Evolutionary conservation across 371 early-diverging fungal species (phyloP).

Genomic region (Massospora cicadina): DNA sequence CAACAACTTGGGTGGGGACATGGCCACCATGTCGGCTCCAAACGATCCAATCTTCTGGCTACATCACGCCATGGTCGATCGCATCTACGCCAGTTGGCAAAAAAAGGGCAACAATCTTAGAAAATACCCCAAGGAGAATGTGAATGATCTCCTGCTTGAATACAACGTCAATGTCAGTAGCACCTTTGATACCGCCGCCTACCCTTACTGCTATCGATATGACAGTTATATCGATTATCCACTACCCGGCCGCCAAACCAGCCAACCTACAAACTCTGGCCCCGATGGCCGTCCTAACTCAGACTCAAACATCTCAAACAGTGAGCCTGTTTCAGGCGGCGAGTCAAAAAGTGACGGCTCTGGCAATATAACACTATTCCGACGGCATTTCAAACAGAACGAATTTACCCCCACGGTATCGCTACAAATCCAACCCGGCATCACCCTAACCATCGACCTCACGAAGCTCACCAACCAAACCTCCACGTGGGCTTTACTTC

Average conservation of each 20-base stretch:
- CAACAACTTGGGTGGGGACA: constrained; percentile 6
- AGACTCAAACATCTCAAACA: background rate
- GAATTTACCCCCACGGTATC: background rate
- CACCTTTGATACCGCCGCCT: constrained; percentile 1
- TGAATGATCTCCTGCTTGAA: background rate
- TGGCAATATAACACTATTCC: background rate
- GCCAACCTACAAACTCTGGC: background rate
- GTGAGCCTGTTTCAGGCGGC: background rate
- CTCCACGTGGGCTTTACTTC: background rate
- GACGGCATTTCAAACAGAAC: background rate
- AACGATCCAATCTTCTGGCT: constrained; percentile 11
- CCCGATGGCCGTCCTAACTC: background rate
- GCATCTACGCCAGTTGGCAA: constrained; percentile 10
- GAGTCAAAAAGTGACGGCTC: too few species aligned
- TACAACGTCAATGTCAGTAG: background rate
- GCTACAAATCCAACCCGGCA: background rate
- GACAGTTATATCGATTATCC: background rate
- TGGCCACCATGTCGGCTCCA: constrained; percentile 7
- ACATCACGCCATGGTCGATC: constrained; percentile 11
- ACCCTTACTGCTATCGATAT: constrained; percentile 7
- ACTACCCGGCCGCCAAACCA: background rate
- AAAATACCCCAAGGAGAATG: background rate
- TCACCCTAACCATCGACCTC: background rate
- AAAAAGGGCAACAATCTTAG: background rate
- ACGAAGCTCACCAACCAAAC: background rate